Evolutionary conservation across 1,284 basidiomycete species (phyloP), one percentile per base, ranked within the genome.

Genomic region (Veloboletus limbatus): DNA sequence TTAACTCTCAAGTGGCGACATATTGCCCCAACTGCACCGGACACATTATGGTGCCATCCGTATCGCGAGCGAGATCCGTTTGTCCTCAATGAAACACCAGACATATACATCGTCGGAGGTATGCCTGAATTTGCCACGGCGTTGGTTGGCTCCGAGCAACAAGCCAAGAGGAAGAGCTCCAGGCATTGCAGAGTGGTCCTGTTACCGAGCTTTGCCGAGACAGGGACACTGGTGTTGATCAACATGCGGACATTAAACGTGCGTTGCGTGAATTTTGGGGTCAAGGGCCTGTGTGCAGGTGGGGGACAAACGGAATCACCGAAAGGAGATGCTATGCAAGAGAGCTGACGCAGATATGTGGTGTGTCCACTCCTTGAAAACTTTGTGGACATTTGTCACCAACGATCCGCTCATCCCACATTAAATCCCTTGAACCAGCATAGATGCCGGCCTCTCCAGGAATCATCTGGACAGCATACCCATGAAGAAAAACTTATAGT

Each of bases 11-110:
- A 79, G 59, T 99, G 95, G 97, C 77, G 92, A 51, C 97, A 99
- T 69, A 81, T 97, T 57, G 96, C 97, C 9, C 97, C 97, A 0
- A 99, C 96, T 1, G 94, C 96, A 11, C 97, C 97, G 11, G 97
- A 99, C 68, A 99, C 97, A 1, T 77, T 99, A 2, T 98, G 94
- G 93, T 97, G 96, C 62, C 96, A 97, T 65, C 97, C 97, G 8
- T 98, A 90, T 71, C 84, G 89, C 42, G 76, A 82, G 30, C 71
- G 73, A 8, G 97, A 99, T 65, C 97, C 97, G 0, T 99, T 99
- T 68, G 77, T 97, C 47, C 74, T 99, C 31, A 66, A 74, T 21
- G 76, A 86, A 60, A 85, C 90, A 8, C 97, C 97, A 8, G 82
- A 97, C 63, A 68, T 99, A 26, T 96, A 97, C 63, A 75, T 97